These are phyloP conservation scores for Fraxinus angustifolia DNA, from an alignment of 305 asterid genomes.

Conservation along the genomic window DNA sequence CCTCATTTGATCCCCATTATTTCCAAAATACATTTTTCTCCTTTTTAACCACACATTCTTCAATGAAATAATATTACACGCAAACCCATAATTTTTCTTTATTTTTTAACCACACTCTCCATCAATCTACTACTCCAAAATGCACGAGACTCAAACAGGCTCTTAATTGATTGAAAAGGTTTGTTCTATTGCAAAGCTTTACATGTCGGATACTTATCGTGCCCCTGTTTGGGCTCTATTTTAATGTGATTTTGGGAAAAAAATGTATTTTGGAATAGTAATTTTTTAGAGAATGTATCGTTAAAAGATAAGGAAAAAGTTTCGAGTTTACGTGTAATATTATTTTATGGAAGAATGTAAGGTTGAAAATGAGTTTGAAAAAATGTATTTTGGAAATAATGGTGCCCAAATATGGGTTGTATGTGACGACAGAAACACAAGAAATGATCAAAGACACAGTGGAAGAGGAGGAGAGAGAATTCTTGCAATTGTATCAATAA, in stretches of 20 bases:
- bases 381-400: neutral
- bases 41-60: neutral
- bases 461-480: neutral
- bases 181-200: neutral
- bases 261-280: neutral
- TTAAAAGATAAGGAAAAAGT: neutral
- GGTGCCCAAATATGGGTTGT: neutral
- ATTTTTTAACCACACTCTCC: too few relatives aligned
- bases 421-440: neutral
- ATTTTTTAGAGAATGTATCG: neutral
- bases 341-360: neutral
- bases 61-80: neutral
- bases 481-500: neutral
- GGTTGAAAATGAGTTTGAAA: neutral
- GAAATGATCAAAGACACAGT: neutral
- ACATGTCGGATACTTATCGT: neutral
- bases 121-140: too few relatives aligned
- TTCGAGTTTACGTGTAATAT: too few relatives aligned
- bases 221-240: neutral
- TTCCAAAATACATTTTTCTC: neutral
- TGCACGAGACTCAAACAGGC: neutral
- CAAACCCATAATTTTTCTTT: neutral
- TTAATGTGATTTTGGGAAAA: neutral
- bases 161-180: neutral
- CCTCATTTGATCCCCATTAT: neutral